Evolutionary conservation across 192 early-diverging fungal genomes (phyloP).

Genomic region (Entomortierella parvispora): DNA sequence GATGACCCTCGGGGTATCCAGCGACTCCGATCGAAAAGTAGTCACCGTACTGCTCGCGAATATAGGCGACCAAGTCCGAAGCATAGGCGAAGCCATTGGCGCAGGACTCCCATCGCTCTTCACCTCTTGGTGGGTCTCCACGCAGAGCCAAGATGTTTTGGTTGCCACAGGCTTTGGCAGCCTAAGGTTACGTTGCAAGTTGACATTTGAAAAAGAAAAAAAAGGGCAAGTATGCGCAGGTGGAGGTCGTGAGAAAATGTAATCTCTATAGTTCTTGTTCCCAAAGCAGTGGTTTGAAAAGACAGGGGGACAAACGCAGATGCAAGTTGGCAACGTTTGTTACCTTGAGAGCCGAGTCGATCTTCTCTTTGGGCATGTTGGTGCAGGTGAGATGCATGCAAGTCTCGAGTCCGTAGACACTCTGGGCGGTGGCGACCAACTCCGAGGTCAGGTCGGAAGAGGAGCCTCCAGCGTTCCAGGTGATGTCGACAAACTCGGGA

Average conservation of each 20-base stretch:
- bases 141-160: constrained; percentile 96
- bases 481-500: constrained; percentile 96
- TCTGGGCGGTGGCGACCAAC: constrained; percentile 86
- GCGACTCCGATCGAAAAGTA: constrained; percentile 99
- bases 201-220: constrained; percentile 9
- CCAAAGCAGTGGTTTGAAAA: not conserved
- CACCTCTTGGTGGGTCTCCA: constrained; percentile 91
- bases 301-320: not conserved
- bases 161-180: constrained; percentile 87
- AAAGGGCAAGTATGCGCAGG: not conserved
- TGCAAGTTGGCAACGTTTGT: not conserved
- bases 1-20: constrained; percentile 95
- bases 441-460: constrained; percentile 91
- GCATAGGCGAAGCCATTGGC: constrained; percentile 86
- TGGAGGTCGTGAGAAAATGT: not conserved
- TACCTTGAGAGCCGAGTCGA: constrained; percentile 84
- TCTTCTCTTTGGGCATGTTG: constrained; percentile 91
- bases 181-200: too few species aligned
- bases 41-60: constrained; percentile 86
- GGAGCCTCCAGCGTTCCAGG: constrained; percentile 96
- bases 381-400: constrained; percentile 99
- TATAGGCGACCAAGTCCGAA: constrained; percentile 90
- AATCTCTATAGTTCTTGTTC: not conserved
- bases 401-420: constrained; percentile 90
- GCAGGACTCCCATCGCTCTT: constrained; percentile 80